Evolutionary conservation across 768 basidiomycete genomes (phyloP), one percentile per base, ranked within the genome.

Genomic region (Boletus pseudopeckii): DNA sequence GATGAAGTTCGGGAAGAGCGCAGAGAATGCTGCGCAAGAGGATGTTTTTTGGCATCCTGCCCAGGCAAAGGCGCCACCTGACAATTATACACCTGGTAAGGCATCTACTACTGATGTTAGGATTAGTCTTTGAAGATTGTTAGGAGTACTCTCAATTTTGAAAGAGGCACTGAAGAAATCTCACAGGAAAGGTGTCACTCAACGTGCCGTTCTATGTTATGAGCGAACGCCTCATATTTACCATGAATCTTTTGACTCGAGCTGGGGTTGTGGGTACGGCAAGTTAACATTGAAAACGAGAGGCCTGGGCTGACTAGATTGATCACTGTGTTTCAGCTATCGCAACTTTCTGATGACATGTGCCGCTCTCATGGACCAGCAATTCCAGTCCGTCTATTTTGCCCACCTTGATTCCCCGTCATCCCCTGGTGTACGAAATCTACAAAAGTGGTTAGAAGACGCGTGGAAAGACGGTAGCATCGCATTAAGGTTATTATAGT

Each of bases 291-390:
- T 42, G 47, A 3, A 46, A 45, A 51, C 30, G 60, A 44, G 36
- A 40, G n/a, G 34, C 40, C 44, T 39, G 45, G 24, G 8, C 45
- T 42, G 36, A 58, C 51, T 43, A 9, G 20, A 42, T 46, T n/a
- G 32, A 15, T 38, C 22, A 22, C 15, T 22, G 10, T 8, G n/a
- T 47, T 17, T 28, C 54, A 92, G 90, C 24, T 92, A 93, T 64
- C 85, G 89, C 20, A 92, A 91, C 65, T 92, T 86, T 60, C 60
- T 90, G 58, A 92, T 93, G 85, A 74, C 80, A 9, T 92, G 89
- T 64, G 75, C 84, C 3, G 78, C 81, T 6, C 77, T 93, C 20
- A 83, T 89, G 79, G 78, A 76, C 45, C 91, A 93, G 64, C 69
- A 69, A 48, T 52, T 68, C 13, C 86, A 89, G 64, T 79, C 80